Evolutionary conservation across 768 basidiomycete genomes (phyloP), one percentile per base, ranked within the genome.

Genomic region (Boletus rubroflammeus): DNA sequence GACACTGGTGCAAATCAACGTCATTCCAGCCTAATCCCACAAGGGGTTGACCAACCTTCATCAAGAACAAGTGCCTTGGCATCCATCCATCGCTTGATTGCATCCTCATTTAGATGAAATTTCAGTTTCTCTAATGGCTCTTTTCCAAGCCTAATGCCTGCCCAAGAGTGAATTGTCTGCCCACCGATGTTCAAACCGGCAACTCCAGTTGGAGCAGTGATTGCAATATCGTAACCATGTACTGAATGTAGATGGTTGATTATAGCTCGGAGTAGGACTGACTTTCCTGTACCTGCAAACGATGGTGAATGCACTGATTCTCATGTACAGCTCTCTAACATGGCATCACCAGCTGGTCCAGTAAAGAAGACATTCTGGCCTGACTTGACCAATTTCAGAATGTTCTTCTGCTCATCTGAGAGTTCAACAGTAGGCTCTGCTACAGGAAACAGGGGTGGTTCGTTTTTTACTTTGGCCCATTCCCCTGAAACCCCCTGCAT

Each of bases 171-270:
- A 4, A 90, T 67, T 0, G 88, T 89, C 5, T 72, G 72, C 5
- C 88, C 88, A 2, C 83, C 83, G 46, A 90, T 87, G 58, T 88
- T 88, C 50, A 84, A 68, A 5, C 82, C 84, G 8, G 88, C 87
- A 44, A 84, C 78, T 6, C 82, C 82, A 11, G 82, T 83, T 1
- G 83, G 79, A 7, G 86, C 86, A 0, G 86, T 89, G 39, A 90
- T 71, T 3, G 81, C 86, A 23, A 88, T 67, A 26, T 57, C 45
- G 23, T 25, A 25, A 55, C 14, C 67, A 21, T 50, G 31, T 7
- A 63, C 73, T 57, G 56, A 74, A 59, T 63, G 74, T 34, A 77
- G 69, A 29, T 68, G 53, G 0, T 56, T 32, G 51, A 89, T 85
- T 40, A 88, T 85, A 40, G 76, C 78, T n/a, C 82, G 71, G 5